Base-by-base conservation (phyloP, 108 stramenopile genomes). In the Skeletonema tropicum region DNA sequence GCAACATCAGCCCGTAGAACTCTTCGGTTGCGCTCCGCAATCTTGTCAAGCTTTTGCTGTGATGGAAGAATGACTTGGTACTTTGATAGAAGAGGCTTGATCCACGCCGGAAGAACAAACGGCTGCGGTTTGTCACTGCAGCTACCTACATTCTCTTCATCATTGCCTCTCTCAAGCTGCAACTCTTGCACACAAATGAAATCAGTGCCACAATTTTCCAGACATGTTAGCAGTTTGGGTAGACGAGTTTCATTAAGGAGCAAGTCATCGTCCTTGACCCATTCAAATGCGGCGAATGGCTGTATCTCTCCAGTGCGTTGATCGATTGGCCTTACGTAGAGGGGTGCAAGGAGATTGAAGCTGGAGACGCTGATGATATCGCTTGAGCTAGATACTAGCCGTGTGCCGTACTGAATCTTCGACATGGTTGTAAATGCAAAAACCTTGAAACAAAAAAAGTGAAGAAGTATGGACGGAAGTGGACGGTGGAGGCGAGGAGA, bases 151-250 rank as follows among this genome's bases (percentile, higher is more conserved):
- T 14, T 8, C 25, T 68, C 19, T 23, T 41, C 30, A n/a, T n/a
- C n/a, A 30, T 21, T 21, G 10, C 59, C 33, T 46, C 79, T 74
- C 59, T 84, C 86, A 2, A 86, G 52, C 48, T 86, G 86, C 32
- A 86, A 55, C 59, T 86, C 86, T 60, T 86, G 86, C n/a, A 86
- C 70, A 66, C 86, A 86, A 71, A 86, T 84, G 59, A 86, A 76
- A 60, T 84, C 83, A 46, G 76, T 57, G 0, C 39, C 61, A 45
- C 83, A 82, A 60, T 39, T 31, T 8, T 45, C 60, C 10, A 86
- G 17, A 31, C 57, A 39, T 1, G 64, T 19, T 5, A 78, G 42
- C 41, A 86, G 66, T 70, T 71, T 75, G 23, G 79, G 80, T 33
- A 77, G 35, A 32, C 86, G 75, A 38, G 33, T 11, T 3, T 73